Percentiles rank a stretch among this genome's conserved stretches.
phyloP scores from a whole-genome alignment of 1,284 basidiomycete species.

The Fomitopsis schrenkii region DNA sequence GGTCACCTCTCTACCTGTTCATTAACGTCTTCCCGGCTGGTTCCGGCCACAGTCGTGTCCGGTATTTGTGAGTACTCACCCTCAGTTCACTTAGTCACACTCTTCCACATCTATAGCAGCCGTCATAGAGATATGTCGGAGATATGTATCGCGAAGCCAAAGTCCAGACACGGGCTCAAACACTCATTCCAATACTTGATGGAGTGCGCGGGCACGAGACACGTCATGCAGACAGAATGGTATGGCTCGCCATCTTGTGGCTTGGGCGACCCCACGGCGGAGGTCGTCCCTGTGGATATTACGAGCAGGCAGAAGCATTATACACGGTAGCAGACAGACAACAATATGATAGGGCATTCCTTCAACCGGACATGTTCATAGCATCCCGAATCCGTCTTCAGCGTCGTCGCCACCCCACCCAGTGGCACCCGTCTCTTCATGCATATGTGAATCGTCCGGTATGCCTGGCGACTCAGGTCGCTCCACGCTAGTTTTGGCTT shows the following conservation, averaged over 20 bases:
- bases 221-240: background rate
- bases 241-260: background rate
- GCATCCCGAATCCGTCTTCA: slow-evolving; percentile 64
- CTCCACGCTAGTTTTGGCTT: slow-evolving; percentile 11
- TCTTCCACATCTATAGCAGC: too few species aligned
- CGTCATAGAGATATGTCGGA: too few species aligned
- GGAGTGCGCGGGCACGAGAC: too few species aligned
- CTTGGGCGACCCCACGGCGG: background rate
- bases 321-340: slow-evolving; percentile 1
- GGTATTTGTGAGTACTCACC: too few species aligned
- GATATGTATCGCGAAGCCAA: too few species aligned
- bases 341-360: background rate
- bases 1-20: too few species aligned
- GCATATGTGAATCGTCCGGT: slow-evolving; percentile 16
- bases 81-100: too few species aligned
- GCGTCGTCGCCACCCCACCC: slow-evolving; percentile 63
- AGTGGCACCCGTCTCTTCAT: slow-evolving; percentile 52
- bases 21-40: background rate
- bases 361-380: slow-evolving; percentile 26
- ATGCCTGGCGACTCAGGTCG: slow-evolving; percentile 7
- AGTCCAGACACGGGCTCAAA: too few species aligned
- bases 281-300: background rate
- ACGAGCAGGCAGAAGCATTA: background rate
- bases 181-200: too few species aligned
- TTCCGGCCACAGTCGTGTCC: background rate